phyloP scores from a whole-genome alignment of 2,329 filamentous ascomycete genomes.

The Neonectria hederae region DNA sequence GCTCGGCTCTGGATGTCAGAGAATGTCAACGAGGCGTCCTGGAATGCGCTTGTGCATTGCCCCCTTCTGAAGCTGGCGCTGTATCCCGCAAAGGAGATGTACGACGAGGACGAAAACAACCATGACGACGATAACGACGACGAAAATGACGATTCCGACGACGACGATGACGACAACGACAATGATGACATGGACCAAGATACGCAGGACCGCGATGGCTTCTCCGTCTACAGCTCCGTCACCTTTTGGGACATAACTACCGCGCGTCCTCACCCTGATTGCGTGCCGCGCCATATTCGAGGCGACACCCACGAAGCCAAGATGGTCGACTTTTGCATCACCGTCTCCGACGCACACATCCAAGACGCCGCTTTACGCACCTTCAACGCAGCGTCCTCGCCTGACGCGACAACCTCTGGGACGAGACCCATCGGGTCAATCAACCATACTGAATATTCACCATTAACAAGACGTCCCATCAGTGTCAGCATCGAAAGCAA shows the following conservation, averaged over 20 bases:
- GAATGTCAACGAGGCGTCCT: neutral
- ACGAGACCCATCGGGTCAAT: neutral
- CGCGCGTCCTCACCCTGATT: neutral
- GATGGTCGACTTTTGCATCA: constrained; percentile 7
- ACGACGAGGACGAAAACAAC: neutral
- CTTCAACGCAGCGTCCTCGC: neutral
- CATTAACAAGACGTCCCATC: neutral
- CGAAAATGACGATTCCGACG: neutral
- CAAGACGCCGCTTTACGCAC: constrained; percentile 5
- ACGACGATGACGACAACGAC: neutral
- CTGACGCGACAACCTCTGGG: neutral
- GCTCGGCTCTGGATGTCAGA: neutral
- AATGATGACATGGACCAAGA: neutral
- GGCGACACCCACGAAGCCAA: constrained; percentile 1
- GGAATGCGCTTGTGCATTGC: constrained; percentile 1
- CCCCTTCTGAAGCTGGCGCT: constrained; percentile 2
- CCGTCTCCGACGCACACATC: constrained; percentile 1
- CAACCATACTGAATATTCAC: neutral
- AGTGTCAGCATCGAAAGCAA: constrained; percentile 10
- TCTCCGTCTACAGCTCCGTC: neutral
- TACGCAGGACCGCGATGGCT: neutral
- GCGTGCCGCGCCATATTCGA: neutral
- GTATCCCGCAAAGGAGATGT: neutral
- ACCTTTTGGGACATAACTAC: constrained; percentile 8
- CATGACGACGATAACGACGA: neutral